Evolutionary conservation across 2,329 filamentous ascomycete species (phyloP).

Genomic region (Fusarium sp.): DNA sequence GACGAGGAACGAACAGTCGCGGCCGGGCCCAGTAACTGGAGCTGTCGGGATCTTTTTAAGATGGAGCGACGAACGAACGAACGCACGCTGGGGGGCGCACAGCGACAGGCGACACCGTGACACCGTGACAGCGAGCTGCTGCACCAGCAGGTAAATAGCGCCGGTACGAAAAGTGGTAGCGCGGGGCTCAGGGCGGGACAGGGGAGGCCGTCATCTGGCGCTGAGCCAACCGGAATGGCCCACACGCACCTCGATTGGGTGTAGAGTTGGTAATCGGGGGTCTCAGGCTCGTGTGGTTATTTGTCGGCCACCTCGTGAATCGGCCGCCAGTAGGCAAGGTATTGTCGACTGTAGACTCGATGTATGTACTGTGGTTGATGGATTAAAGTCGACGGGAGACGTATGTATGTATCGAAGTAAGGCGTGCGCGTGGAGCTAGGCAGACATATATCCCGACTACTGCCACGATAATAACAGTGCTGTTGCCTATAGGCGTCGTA

Average conservation of each 20-base stretch:
- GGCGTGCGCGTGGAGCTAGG: constrained; percentile 17
- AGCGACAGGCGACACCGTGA: constrained; percentile 48
- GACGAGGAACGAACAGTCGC: constrained; percentile 42
- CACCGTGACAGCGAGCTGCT: constrained; percentile 44
- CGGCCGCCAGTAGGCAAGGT: constrained; percentile 27
- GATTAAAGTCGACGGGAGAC: constrained; percentile 4
- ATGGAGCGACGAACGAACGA: constrained; percentile 36
- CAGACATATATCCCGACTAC: constrained; percentile 13
- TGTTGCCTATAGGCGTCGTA: constrained; percentile 39
- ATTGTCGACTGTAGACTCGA: constrained; percentile 11
- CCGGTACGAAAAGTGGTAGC: constrained; percentile 48
- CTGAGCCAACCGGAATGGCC: constrained; percentile 51
- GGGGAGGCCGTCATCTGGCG: constrained; percentile 52
- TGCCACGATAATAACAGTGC: constrained; percentile 30
- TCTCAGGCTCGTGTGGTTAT: constrained; percentile 32
- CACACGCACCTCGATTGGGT: constrained; percentile 46
- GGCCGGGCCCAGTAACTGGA: constrained; percentile 38
- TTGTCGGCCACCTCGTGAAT: constrained; percentile 34
- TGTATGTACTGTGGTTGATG: constrained; percentile 13
- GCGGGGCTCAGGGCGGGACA: constrained; percentile 52
- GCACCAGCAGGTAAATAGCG: constrained; percentile 44
- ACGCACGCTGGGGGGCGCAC: constrained; percentile 42
- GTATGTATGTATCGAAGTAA: constrained; percentile 7
- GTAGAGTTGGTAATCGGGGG: constrained; percentile 37
- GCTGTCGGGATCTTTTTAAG: constrained; percentile 50